Base-by-base conservation (phyloP, 2,329 filamentous ascomycete genomes). In the Bipolaris sorokiniana region DNA sequence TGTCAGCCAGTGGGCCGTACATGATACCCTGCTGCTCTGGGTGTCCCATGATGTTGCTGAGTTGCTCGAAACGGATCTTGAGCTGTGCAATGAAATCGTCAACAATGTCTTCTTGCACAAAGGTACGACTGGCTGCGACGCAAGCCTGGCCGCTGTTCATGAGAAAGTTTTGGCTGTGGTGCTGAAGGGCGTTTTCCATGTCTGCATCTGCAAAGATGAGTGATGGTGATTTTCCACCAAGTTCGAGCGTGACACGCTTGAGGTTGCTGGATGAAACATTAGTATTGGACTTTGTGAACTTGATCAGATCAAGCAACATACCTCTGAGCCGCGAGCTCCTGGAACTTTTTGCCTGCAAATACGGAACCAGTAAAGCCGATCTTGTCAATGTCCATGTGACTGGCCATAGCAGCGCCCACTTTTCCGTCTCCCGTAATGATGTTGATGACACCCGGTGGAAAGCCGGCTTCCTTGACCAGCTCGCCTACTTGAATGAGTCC, bases 61-160 rank as follows among this genome's bases (percentile, higher is more conserved):
- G 53, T 31, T 66, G 44, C 57, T 73, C 64, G 51, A 69, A 75
- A 7, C 60, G 61, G 7, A 23, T 57, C 51, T 72, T 74, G 6
- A 76, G 60, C 23, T 58, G 49, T 38, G 65, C 64, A n/a, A 72
- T 52, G 51, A 75, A 74, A 16, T 67, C 64, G 4, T 51, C 51
- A 1, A 70, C 68, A 44, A 76, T 73, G 38, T 59, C 54, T 45
- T 69, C 66, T 34, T 75, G 70, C 3, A 76, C 63, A 33, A 72
- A 70, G 2, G 85, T 78, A 4, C 84, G 77, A 3, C 82, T 83
- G 53, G 82, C 84, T 0, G 85, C 84, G 63, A 84, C 79, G 69
- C 86, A 88, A 1, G 80, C 79, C 64, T 88, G 85, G 0, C 84
- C 83, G 38, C 80, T 81, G 66, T 85, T 81, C 61, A 78, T 76